These are phyloP conservation scores for Paraconiothyrium brasiliense DNA, from an alignment of 2,329 filamentous ascomycete species.

Conservation along the genomic window DNA sequence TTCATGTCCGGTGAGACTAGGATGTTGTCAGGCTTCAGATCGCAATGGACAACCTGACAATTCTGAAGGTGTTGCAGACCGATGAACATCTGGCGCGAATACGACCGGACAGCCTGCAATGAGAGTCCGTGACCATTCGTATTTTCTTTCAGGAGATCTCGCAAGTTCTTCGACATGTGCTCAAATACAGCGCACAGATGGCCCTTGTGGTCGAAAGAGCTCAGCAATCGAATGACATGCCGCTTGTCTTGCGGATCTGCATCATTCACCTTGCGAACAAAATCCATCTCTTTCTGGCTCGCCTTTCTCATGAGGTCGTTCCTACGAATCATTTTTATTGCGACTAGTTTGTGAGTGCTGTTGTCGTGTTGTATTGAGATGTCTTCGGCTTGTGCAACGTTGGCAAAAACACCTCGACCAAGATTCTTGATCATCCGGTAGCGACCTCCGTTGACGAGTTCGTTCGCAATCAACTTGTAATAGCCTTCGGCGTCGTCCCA, in stretches of 20 bases:
- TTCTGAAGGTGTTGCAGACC: slow-evolving; percentile 87
- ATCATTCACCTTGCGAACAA: slow-evolving; percentile 85
- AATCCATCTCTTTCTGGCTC: slow-evolving; percentile 92
- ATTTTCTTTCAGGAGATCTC: slow-evolving; percentile 95
- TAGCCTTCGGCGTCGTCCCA: slow-evolving; percentile 95
- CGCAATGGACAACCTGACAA: slow-evolving; percentile 92
- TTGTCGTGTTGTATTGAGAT: slow-evolving; percentile 50
- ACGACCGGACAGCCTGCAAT: slow-evolving; percentile 83
- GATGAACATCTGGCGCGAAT: slow-evolving; percentile 93
- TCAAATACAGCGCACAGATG: slow-evolving; percentile 98
- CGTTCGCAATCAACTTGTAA: slow-evolving; percentile 92
- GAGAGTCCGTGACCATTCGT: slow-evolving; percentile 84
- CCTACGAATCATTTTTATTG: slow-evolving; percentile 97
- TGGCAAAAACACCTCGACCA: slow-evolving; percentile 95
- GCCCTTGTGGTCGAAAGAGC: slow-evolving; percentile 90
- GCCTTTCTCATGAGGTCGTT: slow-evolving; percentile 94
- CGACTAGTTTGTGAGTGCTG: slow-evolving; percentile 69
- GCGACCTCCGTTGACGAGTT: slow-evolving; percentile 83
- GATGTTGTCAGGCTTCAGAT: slow-evolving; percentile 98
- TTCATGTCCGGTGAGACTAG: slow-evolving; percentile 68
- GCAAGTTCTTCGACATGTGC: slow-evolving; percentile 82
- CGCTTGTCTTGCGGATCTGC: slow-evolving; percentile 89
- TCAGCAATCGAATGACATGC: slow-evolving; percentile 87
- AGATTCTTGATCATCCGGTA: slow-evolving; percentile 90
- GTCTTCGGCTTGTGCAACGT: slow-evolving; percentile 80